phyloP scores from a whole-genome alignment of 257 asterid genomes.

The Anisodus acutangulus region DNA sequence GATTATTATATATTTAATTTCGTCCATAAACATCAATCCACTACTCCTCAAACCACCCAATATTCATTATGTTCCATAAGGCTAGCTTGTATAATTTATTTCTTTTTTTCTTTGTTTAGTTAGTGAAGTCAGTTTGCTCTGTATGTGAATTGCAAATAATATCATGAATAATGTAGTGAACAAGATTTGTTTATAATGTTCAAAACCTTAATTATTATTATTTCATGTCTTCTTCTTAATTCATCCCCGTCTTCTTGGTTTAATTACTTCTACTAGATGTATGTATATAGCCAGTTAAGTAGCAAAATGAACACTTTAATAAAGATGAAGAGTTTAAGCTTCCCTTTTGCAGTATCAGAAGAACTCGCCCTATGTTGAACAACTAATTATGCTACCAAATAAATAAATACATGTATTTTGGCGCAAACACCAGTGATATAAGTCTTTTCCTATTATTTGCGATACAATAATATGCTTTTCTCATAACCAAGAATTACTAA shows the following conservation, averaged over 20 bases:
- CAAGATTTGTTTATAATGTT: conserved; percentile 33
- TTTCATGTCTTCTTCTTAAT: conserved; percentile 12
- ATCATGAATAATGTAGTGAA: conserved; percentile 38
- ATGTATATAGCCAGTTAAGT: background rate
- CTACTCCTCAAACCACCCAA: no score
- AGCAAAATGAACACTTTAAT: background rate
- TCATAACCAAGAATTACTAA: background rate
- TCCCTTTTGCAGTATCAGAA: background rate
- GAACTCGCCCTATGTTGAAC: background rate
- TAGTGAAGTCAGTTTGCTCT: conserved; percentile 19
- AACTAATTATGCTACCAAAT: background rate
- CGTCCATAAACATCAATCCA: conserved; percentile 16
- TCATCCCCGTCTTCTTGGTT: background rate
- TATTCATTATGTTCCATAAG: conserved; percentile 25
- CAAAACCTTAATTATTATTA: background rate
- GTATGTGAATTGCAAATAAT: conserved; percentile 37
- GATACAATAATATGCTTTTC: background rate
- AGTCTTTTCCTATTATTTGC: background rate
- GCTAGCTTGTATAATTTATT: conserved; percentile 35
- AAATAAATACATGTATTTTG: background rate
- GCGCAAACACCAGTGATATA: no score
- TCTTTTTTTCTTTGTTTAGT: conserved; percentile 12
- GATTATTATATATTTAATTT: background rate
- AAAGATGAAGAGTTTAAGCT: background rate
- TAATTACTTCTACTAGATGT: background rate